A percentile compares a stretch with the other conserved stretches of the same genome.
Conservation (phyloP, 805 yeast species). For the Yamadazyma insecticola region DNA sequence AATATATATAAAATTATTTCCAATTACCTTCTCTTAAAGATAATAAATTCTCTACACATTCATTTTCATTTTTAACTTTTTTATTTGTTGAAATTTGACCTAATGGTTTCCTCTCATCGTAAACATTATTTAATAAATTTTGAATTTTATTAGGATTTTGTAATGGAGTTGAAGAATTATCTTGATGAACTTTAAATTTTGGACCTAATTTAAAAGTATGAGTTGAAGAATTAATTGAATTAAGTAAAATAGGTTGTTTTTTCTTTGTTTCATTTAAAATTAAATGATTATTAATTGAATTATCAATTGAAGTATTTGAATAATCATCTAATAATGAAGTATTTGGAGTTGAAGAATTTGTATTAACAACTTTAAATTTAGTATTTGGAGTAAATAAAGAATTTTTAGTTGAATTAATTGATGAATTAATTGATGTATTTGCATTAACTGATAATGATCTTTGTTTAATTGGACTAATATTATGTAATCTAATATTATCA, state of each 20-base stretch:
- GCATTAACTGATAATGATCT: constrained; percentile 13
- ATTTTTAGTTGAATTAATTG: constrained; percentile 1
- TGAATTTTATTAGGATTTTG: constrained; percentile 13
- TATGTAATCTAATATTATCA: constrained; percentile 8
- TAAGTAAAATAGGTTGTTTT: constrained; percentile 29
- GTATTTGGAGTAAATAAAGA: constrained; percentile 4
- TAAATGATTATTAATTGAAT: too few relatives aligned
- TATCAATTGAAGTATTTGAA: constrained; percentile 8
- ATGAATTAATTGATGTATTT: constrained; percentile 1
- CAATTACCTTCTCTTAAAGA: constrained; percentile 35
- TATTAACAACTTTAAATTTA: too few relatives aligned
- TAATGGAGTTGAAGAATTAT: constrained; percentile 12
- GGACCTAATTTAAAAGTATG: constrained; percentile 32
- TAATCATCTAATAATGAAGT: constrained; percentile 14
- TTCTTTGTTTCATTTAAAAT: constrained; percentile 22
- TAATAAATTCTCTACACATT: constrained; percentile 38
- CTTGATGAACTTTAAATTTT: constrained; percentile 19
- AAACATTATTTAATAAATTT: constrained; percentile 14
- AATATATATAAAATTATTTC: constrained; percentile 13
- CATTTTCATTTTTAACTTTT: constrained; percentile 13
- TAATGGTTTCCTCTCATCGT: constrained; percentile 23
- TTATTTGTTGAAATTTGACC: constrained; percentile 17
- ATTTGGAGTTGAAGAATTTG: constrained; percentile 13
- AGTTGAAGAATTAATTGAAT: constrained; percentile 23
- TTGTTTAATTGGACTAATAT: constrained; percentile 16